Conservation (phyloP, 306 rosid genomes). For the Notholithocarpus densiflorus region DNA sequence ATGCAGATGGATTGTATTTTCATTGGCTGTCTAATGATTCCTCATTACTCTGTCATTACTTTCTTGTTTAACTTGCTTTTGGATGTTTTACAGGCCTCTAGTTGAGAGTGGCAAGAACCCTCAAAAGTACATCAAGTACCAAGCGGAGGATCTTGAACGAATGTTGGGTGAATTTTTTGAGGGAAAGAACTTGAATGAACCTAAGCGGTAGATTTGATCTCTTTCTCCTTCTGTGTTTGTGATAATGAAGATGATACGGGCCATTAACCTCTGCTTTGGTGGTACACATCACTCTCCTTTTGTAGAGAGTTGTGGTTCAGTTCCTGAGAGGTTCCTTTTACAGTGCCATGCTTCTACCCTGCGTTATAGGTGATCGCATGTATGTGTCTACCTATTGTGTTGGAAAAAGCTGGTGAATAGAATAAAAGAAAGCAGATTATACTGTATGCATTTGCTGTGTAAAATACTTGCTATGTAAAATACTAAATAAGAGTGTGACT, state of each 20-base stretch:
- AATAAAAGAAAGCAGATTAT: neutral
- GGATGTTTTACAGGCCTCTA: constrained; percentile 50
- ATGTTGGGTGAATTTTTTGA: constrained; percentile 97
- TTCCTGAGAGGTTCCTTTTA: neutral
- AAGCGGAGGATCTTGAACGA: constrained; percentile 83
- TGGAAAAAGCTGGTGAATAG: neutral
- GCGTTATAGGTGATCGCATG: neutral
- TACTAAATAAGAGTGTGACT: too few relatives aligned
- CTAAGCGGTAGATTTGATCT: constrained; percentile 28
- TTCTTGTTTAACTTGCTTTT: constrained; percentile 12
- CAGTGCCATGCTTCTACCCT: neutral
- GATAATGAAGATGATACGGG: neutral
- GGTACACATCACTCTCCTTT: neutral
- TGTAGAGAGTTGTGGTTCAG: neutral
- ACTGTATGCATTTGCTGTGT: neutral
- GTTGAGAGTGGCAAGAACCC: constrained; percentile 88
- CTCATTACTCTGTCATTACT: neutral
- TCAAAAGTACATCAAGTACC: constrained; percentile 76
- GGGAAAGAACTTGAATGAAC: constrained; percentile 74
- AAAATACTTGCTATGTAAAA: too few relatives aligned
- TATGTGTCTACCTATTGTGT: neutral
- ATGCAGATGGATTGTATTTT: neutral
- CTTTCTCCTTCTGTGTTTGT: too few relatives aligned
- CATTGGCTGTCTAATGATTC: constrained; percentile 2
- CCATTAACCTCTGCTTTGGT: neutral